Evolutionary conservation across 2,329 filamentous ascomycete species (phyloP).

Genomic region (Purpureocillium lavendulum): DNA sequence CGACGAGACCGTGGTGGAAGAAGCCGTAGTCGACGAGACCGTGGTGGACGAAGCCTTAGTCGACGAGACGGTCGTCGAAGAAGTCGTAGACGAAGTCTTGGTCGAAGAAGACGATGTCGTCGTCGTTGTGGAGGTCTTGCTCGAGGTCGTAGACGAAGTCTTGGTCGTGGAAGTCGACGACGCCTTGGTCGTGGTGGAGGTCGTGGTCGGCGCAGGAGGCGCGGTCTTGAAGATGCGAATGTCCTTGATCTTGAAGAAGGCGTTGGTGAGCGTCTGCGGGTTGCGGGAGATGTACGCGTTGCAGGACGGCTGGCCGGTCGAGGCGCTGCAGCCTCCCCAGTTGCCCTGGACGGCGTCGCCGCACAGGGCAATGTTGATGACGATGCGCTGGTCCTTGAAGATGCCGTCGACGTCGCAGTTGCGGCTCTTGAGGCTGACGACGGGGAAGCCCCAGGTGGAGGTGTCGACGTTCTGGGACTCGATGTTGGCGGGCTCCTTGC

Average conservation of each 20-base stretch:
- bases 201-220: constrained; percentile 1
- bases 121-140: constrained; percentile 2
- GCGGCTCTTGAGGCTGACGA: constrained; percentile 47
- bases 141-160: background rate
- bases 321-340: constrained; percentile 13
- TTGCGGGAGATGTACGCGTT: constrained; percentile 26
- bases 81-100: constrained; percentile 2
- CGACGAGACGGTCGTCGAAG: constrained; percentile 1
- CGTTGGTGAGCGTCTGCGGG: constrained; percentile 26
- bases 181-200: constrained; percentile 5
- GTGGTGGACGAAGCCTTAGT: background rate
- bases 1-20: no score
- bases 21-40: background rate
- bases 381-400: constrained; percentile 61
- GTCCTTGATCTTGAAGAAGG: constrained; percentile 37
- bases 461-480: constrained; percentile 46
- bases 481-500: constrained; percentile 23
- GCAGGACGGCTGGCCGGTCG: constrained; percentile 20
- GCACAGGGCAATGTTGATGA: constrained; percentile 69
- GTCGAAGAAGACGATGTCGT: constrained; percentile 1
- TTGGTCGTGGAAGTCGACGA: constrained; percentile 3
- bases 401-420: constrained; percentile 55
- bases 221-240: constrained; percentile 21
- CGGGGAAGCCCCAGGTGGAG: constrained; percentile 54
- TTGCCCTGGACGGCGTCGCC: constrained; percentile 47